Base-by-base conservation (phyloP, 139 green algal species). In the Picochlorum sp. region DNA sequence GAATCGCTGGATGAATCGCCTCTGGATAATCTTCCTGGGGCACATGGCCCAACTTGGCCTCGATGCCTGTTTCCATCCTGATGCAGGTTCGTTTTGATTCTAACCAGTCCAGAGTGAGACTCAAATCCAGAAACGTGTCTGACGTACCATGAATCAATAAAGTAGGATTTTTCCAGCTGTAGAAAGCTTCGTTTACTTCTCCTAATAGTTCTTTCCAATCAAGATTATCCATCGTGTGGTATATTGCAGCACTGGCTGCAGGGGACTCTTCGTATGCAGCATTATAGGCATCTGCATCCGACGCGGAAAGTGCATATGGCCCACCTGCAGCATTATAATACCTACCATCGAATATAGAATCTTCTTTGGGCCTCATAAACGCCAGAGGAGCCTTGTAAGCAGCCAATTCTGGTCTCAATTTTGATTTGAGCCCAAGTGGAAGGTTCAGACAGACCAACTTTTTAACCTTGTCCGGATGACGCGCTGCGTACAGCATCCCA, bases 371-470 rank as follows among this genome's bases (percentile, higher is more conserved):
- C 4, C 80, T 57, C 59, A 88, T 52, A 71, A 91, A 91, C 18
- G 83, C 63, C 41, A 90, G 55, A 8, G 76, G 77, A 41, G 55
- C 69, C 72, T 89, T 90, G 74, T 86, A 88, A 2, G 68, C 71
- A 24, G 82, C 77, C 43, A 91, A 74, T 72, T 89, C 81, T 6
- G 82, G 82, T 8, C 83, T 49, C 30, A 91, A 75, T 59, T 83
- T 77, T 59, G 70, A 68, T 73, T 64, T 79, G 0, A 63, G 37
- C 4, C 63, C 50, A 13, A 91, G 54, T 0, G 84, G 84, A 0
- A 79, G 89, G 68, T 90, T 90, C 24, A 91, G 68, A 26, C 89
- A 73, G 22, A 89, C 55, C 33, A 91, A 52, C 18, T 81, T 77
- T 2, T 64, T 65, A 0, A 90, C 35, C 30, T 55, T 44, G 2